Evolutionary conservation across 73 alveolate species (phyloP), one percentile per base, ranked within the genome.

Genomic region (Paramecium pentaurelia): DNA sequence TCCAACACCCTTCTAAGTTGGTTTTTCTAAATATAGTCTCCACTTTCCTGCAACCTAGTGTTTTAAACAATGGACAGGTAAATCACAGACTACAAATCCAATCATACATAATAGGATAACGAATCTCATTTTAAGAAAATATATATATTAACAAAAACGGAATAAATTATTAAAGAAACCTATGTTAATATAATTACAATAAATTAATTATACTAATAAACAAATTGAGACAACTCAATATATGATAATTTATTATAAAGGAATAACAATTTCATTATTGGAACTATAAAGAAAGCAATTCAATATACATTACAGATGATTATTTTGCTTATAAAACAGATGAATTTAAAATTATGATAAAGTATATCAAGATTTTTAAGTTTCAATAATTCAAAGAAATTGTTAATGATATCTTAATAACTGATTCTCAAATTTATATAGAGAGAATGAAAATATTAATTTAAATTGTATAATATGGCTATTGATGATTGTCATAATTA

Each of bases 391-490:
- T 91, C 20, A 93, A 95, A 88, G 96, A 95, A 22, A 92, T 95
- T 18, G 95, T 95, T 2, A 93, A 91, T 36, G 98, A 96, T 27
- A 88, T 93, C 28, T 92, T 94, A 14, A 47, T 51, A 2, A 71
- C 80, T 42, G 32, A 93, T 30, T 68, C 68, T 6, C 58, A 71
- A 73, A 93, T 95, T n/a, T 96, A 95, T 86, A 58, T 77, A 2
- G 96, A 88, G 47, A 85, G 92, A 12, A 95, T 92, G 60, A 80
- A 87, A 85, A 60, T 36, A 1, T 45, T 95, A 70, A 86, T 95
- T 18, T 84, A 93, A 59, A 37, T 92, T 58, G 95, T 96, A 14
- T 73, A 96, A 93, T 86, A 95, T 95, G 98, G 96, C 98, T 25
- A 92, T 93, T 90, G 98, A 95, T 92, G 97, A 95, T 36, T 86